Evolutionary conservation across 495 filamentous ascomycete species (phyloP), one percentile per base, ranked within the genome.

Genomic region (Chaetomidium leptoderma): DNA sequence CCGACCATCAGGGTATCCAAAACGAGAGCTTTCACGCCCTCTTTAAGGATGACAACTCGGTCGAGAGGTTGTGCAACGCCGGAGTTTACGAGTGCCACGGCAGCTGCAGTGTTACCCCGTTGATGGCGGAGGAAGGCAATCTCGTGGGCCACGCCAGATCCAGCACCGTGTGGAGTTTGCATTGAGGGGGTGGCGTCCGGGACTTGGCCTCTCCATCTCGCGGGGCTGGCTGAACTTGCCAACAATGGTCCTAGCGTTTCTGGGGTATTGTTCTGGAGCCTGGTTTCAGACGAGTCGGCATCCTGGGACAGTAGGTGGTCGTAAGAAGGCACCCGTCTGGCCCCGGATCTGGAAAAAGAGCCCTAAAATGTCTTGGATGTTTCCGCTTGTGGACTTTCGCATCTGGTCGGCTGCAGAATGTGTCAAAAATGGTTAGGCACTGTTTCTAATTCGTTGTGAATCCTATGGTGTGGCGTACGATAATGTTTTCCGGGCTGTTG

Each of bases 41-140:
- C 16, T 42, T 21, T 1, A 26, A 0, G 19, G 17, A 17, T 24
- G n/a, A 42, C 16, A 1, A 26, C n/a, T 26, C 43, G 9, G 30
- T 26, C 8, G 19, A 27, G 53, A 45, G 53, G 43, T 55, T 46
- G 42, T 47, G 42, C 26, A 29, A 55, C 53, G 42, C 29, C 42
- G 21, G 42, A 37, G 42, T 23, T 37, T n/a, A 47, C 42, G 16
- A 2, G 24, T 13, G 21, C 32, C 23, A 36, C 40, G 23, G n/a
- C n/a, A n/a, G 39, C 42, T 39, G 53, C 23, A 19, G 42, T 47
- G 53, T 33, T 24, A 53, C 37, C 24, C 14, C 21, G n/a, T 43
- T 36, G n/a, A 32, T 27, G 37, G 26, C 17, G 44, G 24, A 46
- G 16, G 52, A 16, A 45, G 3, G 17, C 30, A 33, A 14, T 8